Evolutionary conservation across 2,329 filamentous ascomycete genomes (phyloP), one percentile per base, ranked within the genome.

Genomic region (Fusarium buharicum): DNA sequence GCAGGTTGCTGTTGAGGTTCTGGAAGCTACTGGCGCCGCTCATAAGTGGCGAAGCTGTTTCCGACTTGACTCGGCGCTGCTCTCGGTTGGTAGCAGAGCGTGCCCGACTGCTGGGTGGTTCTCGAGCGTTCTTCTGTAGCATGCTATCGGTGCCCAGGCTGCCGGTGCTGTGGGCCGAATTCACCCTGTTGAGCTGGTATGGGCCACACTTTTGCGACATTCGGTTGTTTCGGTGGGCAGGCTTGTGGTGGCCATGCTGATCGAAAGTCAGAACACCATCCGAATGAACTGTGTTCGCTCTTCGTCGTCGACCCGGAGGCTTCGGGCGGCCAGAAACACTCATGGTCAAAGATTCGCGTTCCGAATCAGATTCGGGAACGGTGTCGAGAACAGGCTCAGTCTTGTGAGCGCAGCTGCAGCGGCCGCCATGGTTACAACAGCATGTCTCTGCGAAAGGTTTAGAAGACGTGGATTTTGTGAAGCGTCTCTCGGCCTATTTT

Each of bases 341-440:
- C 37, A 64, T 52, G 22, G 67, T 60, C 27, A 71, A 70, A 41
- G 74, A 69, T 51, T 82, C 79, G 58, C 78, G 76, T 64, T 88
- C 82, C 59, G 85, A 84, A 70, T 87, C 83, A 60, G 85, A 86
- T 73, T 90, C 87, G 50, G 84, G 86, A 14, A 89, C 86, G 2
- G 86, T 84, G 69, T 88, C 86, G 56, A 89, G 81, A 63, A 66
- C 70, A 41, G 78, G 77, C 69, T 89, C 86, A 74, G 86, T 88
- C 77, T 89, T 89, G 71, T 83, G 75, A 52, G 81, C 81, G 74
- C 88, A 90, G 50, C 85, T 84, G 78, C 88, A 90, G 67, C 84
- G 84, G 40, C 83, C 86, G 62, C 87, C 88, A 68, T 90, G 87
- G 73, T 88, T 89, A 75, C 87, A 90, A 76, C 86, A 89, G 75